Conservation (phyloP, 345 rosid genomes). For the Cardamine occulta region DNA sequence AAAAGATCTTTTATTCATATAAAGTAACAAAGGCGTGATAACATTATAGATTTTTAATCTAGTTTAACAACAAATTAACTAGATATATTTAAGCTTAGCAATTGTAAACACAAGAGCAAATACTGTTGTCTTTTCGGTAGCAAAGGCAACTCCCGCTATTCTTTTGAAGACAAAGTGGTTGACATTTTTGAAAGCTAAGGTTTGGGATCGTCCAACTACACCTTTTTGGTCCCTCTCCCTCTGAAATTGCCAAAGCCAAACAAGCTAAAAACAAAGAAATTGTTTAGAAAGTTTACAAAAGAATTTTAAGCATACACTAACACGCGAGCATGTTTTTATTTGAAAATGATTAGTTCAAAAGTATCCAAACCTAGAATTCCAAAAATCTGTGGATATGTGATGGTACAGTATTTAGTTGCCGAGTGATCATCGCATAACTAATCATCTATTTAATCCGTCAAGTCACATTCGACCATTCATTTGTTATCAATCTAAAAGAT, state of each 20-base stretch:
- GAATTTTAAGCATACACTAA: background rate
- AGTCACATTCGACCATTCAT: too few species aligned
- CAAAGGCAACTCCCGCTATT: conserved; percentile 24
- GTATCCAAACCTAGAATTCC: too few species aligned
- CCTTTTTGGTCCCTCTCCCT: background rate
- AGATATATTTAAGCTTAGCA: background rate
- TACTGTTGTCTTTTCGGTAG: background rate
- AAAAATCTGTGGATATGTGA: too few species aligned
- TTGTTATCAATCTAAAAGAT: background rate
- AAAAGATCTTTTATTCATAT: background rate
- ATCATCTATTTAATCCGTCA: too few species aligned
- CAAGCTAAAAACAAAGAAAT: background rate
- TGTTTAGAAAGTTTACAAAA: background rate
- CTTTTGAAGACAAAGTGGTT: conserved; percentile 13
- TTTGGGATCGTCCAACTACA: background rate
- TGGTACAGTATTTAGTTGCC: too few species aligned
- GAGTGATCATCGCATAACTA: too few species aligned
- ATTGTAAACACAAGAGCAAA: too few species aligned
- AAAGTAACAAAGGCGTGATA: background rate
- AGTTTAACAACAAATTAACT: background rate
- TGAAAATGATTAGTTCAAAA: too few species aligned
- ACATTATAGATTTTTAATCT: background rate
- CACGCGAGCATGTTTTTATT: too few species aligned
- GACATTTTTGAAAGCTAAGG: conserved; percentile 21
- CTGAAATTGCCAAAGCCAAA: conserved; percentile 18